Percentiles rank a stretch among this genome's conserved stretches.
Evolutionary conservation across 805 yeast species (phyloP).

Genomic region (Saccharomycopsis sp.): DNA sequence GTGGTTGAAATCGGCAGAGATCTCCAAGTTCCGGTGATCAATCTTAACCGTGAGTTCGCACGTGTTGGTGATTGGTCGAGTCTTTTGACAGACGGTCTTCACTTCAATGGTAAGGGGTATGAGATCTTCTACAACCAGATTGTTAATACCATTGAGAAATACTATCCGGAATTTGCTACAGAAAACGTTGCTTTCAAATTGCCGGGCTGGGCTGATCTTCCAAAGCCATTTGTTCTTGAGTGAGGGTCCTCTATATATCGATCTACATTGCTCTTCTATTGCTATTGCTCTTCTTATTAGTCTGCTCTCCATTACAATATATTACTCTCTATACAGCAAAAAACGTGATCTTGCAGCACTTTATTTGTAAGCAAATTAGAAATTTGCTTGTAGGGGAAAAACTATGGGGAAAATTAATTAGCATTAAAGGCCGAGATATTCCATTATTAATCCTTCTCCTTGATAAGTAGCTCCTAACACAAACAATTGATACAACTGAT

Average conservation of each 20-base stretch:
- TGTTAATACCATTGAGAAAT: constrained; percentile 30
- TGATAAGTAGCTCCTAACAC: background rate
- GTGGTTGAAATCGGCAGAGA: constrained; percentile 39
- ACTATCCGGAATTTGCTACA: constrained; percentile 45
- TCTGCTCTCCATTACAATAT: no score
- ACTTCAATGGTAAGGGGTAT: constrained; percentile 52
- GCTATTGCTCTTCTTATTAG: background rate
- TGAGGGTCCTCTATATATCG: background rate
- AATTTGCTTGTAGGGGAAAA: no score
- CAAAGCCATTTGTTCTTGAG: background rate
- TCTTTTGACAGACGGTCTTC: constrained; percentile 50
- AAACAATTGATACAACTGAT: no score
- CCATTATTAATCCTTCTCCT: background rate
- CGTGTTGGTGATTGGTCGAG: constrained; percentile 34
- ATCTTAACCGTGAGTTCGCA: constrained; percentile 42
- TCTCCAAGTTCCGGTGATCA: constrained; percentile 50
- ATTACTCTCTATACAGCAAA: background rate
- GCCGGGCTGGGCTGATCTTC: constrained; percentile 38
- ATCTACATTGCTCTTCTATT: background rate
- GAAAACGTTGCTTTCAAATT: constrained; percentile 32
- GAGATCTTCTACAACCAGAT: constrained; percentile 41
- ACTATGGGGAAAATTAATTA: no score
- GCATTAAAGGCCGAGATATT: background rate
- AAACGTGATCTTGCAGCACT: background rate
- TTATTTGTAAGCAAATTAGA: background rate